Evolutionary conservation across 352 stramenopile genomes (phyloP).

Genomic region (Pythium chondricola): DNA sequence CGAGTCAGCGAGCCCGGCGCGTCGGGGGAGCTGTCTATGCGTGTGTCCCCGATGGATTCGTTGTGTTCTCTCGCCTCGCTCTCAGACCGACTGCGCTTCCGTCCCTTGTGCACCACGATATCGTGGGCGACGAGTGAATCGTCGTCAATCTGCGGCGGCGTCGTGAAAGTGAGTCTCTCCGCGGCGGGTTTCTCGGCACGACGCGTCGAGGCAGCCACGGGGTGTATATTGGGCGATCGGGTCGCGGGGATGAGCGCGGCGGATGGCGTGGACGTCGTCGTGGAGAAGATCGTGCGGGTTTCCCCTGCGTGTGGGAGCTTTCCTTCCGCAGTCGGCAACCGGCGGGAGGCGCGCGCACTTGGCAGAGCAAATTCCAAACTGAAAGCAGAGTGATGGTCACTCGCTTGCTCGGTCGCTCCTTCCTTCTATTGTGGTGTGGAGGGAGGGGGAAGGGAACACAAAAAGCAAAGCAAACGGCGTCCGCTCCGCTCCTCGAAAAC

Average conservation of each 20-base stretch:
- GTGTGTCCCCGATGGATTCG: neutral
- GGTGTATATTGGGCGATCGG: constrained; percentile 14
- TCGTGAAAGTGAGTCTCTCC: constrained; percentile 2
- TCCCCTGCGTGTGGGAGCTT: constrained; percentile 3
- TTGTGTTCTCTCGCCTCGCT: constrained; percentile 7
- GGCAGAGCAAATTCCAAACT: constrained; percentile 25
- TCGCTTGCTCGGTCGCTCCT: constrained; percentile 5
- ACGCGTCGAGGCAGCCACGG: constrained; percentile 10
- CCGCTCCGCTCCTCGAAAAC: constrained; percentile 18
- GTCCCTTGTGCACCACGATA: constrained; percentile 8
- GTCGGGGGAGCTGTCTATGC: neutral
- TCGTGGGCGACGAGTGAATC: constrained; percentile 10
- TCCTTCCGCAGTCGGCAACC: constrained; percentile 3
- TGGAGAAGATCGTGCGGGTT: neutral
- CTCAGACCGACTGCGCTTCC: constrained; percentile 16
- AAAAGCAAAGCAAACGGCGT: constrained; percentile 9
- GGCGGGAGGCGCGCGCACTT: constrained; percentile 11
- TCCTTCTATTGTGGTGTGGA: constrained; percentile 14
- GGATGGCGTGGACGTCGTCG: constrained; percentile 1
- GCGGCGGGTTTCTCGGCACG: constrained; percentile 6
- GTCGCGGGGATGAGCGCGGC: neutral
- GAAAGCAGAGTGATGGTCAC: constrained; percentile 26
- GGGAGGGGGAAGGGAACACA: constrained; percentile 9
- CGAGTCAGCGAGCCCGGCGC: too few relatives aligned
- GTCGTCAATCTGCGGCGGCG: constrained; percentile 8